Conservation (phyloP, 2,329 filamentous ascomycete species). For the Ophiosphaerella narmari region DNA sequence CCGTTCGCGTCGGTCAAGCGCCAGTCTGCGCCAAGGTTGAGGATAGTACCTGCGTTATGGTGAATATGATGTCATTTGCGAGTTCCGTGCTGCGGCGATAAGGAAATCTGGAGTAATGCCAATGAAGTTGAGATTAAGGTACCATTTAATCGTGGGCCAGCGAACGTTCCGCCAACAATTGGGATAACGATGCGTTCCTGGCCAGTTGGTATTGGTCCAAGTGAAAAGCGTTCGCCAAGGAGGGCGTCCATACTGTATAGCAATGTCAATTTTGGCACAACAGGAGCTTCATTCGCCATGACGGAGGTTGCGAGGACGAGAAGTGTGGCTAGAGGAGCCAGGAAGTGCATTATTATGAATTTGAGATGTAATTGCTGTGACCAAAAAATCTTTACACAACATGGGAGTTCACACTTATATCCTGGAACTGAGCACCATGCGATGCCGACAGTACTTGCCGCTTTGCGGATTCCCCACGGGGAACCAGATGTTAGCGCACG, state of each 20-base stretch:
- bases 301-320: slow-evolving; percentile 5
- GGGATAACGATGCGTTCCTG: slow-evolving; percentile 33
- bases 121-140: slow-evolving; percentile 1
- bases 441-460: neutral
- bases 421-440: neutral
- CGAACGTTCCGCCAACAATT: slow-evolving; percentile 37
- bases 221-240: slow-evolving; percentile 25
- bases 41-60: slow-evolving; percentile 31
- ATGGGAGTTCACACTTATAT: neutral
- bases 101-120: neutral
- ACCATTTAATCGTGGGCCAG: slow-evolving; percentile 32
- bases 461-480: neutral
- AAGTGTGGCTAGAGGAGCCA: slow-evolving; percentile 10
- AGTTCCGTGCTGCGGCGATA: neutral
- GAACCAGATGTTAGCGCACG: too few relatives aligned
- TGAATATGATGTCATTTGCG: slow-evolving; percentile 9
- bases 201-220: slow-evolving; percentile 24
- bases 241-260: slow-evolving; percentile 29
- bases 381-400: neutral
- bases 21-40: slow-evolving; percentile 47
- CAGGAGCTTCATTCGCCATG: slow-evolving; percentile 21
- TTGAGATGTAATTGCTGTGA: neutral
- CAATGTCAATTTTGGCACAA: slow-evolving; percentile 24
- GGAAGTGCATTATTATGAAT: slow-evolving; percentile 13
- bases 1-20: slow-evolving; percentile 34